Conservation (phyloP, 352 stramenopile species). For the Globisporangium acanthophoron region DNA sequence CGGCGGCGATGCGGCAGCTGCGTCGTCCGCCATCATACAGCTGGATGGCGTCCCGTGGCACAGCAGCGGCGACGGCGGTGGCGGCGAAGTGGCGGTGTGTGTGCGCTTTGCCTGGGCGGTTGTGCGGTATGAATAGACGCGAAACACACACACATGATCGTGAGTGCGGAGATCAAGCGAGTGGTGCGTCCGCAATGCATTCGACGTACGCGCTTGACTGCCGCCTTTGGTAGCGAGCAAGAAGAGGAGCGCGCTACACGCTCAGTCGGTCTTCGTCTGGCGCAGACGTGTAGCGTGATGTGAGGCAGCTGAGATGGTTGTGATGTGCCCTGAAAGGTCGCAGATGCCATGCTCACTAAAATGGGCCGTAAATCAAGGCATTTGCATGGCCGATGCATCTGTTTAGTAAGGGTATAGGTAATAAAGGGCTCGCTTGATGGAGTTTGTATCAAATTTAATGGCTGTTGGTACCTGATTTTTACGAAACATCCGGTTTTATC, state of each 20-base stretch:
- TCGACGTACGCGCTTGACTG: background rate
- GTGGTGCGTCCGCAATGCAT: too few species aligned
- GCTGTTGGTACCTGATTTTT: background rate
- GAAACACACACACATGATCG: background rate
- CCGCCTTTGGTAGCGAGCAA: background rate
- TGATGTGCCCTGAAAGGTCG: background rate
- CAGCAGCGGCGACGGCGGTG: background rate
- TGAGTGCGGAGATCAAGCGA: too few species aligned
- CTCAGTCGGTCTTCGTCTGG: background rate
- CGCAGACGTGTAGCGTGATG: background rate
- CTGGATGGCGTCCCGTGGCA: background rate
- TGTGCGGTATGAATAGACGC: background rate
- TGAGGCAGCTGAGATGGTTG: background rate
- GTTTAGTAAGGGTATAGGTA: background rate
- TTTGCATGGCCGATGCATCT: background rate
- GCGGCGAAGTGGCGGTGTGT: too few species aligned
- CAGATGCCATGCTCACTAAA: background rate
- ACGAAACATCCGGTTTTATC: background rate
- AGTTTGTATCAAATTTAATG: too few species aligned
- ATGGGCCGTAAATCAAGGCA: background rate
- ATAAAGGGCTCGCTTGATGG: too few species aligned
- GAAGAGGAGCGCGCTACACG: too few species aligned
- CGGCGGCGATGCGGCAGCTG: background rate
- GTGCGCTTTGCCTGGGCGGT: too few species aligned
- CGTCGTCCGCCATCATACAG: slow-evolving; percentile 11